Percentiles rank a stretch among this genome's conserved stretches.
phyloP scores from a whole-genome alignment of 176 grass and related monocot genomes.

The Olyra latifolia region DNA sequence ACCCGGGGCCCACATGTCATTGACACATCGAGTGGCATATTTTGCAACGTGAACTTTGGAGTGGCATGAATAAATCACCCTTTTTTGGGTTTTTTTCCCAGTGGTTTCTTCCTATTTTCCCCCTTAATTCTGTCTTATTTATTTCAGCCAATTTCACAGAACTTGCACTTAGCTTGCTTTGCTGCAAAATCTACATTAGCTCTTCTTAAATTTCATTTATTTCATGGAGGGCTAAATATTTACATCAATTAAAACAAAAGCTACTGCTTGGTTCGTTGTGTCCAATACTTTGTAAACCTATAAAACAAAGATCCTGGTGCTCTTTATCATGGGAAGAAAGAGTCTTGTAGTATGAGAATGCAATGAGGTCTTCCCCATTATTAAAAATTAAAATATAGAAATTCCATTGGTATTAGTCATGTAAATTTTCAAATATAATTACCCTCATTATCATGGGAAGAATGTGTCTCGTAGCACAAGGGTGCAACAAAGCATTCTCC shows the following conservation, averaged over 20 bases:
- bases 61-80: too few relatives aligned
- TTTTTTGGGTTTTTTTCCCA: background rate
- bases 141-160: background rate
- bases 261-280: conserved; percentile 9
- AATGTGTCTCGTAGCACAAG: background rate
- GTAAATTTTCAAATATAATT: background rate
- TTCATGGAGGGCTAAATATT: conserved; percentile 17
- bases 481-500: background rate
- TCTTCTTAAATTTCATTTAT: conserved; percentile 16
- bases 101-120: background rate
- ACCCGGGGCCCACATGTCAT: too few relatives aligned
- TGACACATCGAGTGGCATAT: too few relatives aligned
- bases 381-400: conserved; percentile 1
- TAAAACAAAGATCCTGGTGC: background rate
- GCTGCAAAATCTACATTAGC: conserved; percentile 11
- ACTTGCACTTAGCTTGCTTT: conserved; percentile 1
- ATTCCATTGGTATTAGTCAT: background rate
- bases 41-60: too few relatives aligned
- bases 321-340: background rate
- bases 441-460: background rate
- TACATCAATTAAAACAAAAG: background rate
- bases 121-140: conserved; percentile 18
- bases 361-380: background rate
- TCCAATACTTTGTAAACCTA: background rate
- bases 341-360: background rate